Evolutionary conservation across 2,329 filamentous ascomycete species (phyloP), one percentile per base, ranked within the genome.

Genomic region (Mariannaea elegans): DNA sequence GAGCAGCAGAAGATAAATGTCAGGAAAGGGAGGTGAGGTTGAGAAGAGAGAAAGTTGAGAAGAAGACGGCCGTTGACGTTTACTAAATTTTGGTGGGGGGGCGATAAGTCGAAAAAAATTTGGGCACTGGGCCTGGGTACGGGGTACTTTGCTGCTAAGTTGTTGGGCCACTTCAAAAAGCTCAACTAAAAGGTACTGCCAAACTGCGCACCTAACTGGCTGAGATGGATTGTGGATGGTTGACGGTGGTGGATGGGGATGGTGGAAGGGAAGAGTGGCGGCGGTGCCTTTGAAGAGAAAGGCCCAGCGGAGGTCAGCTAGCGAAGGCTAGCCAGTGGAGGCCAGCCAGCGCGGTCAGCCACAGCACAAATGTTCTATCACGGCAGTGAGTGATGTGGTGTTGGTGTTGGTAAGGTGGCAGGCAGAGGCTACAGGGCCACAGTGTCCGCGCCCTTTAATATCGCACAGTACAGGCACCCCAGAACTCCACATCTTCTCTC

Each of bases 11-110:
- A 64, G 65, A 67, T 71, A 64, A 69, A 71, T 71, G 70, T 69
- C 69, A 47, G 39, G 38, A 58, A 67, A 64, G 67, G 64, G 62
- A 65, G 65, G 56, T 67, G 69, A 69, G 71, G 69, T 67, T 68
- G 56, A 69, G 70, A 66, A 69, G 65, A 72, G 69, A 69, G 67
- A 69, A 75, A 75, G 72, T 75, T 72, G 67, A 71, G 71, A 70
- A 64, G 66, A 67, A 67, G 67, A 62, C 62, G 69, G 68, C 66
- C 75, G 72, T 74, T 72, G 72, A 72, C 70, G 72, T 70, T 74
- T 76, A 71, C 69, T 73, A 74, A 76, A 75, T 75, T 76, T 72
- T 75, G 76, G 75, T 76, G 76, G 76, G 73, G 34, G 73, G 75
- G 72, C 70, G 70, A 68, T 68, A 70, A 71, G 68, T 67, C 70